A percentile compares a stretch with the other conserved stretches of the same genome.
Conservation (phyloP, 257 asterid genomes). For the Verbena officinalis region DNA sequence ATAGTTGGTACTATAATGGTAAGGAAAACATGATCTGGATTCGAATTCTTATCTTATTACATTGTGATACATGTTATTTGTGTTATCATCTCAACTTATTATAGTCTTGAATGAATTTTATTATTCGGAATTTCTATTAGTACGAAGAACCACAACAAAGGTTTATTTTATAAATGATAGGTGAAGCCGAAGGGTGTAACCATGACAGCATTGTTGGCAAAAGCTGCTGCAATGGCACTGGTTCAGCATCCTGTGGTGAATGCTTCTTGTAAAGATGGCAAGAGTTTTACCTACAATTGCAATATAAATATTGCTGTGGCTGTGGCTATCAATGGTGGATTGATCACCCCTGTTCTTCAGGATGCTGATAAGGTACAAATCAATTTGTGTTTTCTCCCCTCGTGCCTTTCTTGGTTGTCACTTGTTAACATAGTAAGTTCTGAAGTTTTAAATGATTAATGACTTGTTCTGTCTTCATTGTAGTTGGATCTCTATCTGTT, state of each 20-base stretch:
- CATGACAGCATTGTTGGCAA: constrained; percentile 85
- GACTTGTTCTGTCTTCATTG: constrained; percentile 33
- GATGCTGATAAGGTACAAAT: constrained; percentile 79
- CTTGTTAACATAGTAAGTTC: not conserved
- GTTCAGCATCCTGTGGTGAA: constrained; percentile 90
- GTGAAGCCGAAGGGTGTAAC: constrained; percentile 88
- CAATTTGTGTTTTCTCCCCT: not conserved
- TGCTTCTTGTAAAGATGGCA: constrained; percentile 82
- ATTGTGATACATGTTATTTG: constrained; percentile 8
- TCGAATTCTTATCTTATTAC: not conserved
- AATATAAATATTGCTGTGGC: constrained; percentile 83
- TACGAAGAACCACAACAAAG: not conserved
- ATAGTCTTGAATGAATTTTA: too few relatives aligned
- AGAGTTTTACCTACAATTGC: constrained; percentile 74
- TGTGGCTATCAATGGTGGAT: constrained; percentile 79
- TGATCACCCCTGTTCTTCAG: constrained; percentile 88
- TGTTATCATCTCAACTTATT: too few relatives aligned
- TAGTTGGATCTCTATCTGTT: constrained; percentile 86
- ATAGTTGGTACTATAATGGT: constrained; percentile 1
- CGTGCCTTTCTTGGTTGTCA: not conserved
- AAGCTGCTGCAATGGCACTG: constrained; percentile 92
- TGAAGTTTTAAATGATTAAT: not conserved
- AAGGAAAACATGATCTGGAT: not conserved
- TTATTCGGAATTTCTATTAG: too few relatives aligned
- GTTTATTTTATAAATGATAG: constrained; percentile 38